Evolutionary conservation across 805 yeast genomes (phyloP), one percentile per base, ranked within the genome.

Genomic region (Candida ulmi): DNA sequence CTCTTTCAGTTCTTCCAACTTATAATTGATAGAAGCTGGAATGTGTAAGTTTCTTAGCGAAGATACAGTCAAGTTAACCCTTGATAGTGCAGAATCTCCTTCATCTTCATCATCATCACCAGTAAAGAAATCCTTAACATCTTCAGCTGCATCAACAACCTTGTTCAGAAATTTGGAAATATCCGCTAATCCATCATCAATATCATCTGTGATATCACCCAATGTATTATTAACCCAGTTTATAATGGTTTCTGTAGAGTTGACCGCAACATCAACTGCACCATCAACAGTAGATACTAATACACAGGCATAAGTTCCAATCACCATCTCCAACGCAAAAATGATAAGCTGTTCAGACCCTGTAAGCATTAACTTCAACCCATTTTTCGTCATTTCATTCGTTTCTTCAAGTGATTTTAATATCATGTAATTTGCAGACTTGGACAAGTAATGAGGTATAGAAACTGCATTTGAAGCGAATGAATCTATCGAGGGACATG

Each of bases 241-340:
- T 8, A 88, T 68, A 1, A 87, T 65, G 1, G 72, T 55, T 49
- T 83, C 85, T 0, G 95, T 79, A 1, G 87, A 75, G 53, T 85
- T 83, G 2, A 85, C 57, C 0, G 95, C 95, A 24, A 79, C 76
- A 47, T 77, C 78, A 2, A 80, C 82, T 0, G 85, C 72, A 3
- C 90, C 86, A 51, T 77, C 80, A 7, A 90, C 67, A 0, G 88
- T 76, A 5, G 93, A 80, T 0, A 84, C 76, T 12, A 88, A 57
- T 12, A 93, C 65, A 59, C 99, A 93, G 0, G 83, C 81, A 60
- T 86, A 87, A 0, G 98, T 93, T 0, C 97, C 98, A 2, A 88
- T 59, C 35, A 83, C 74, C 46, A 91, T 51, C 25, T 88, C 88
- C 8, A 91, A 62, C 8, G 77, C 64, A 54, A 91, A 86, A 4